A percentile compares a stretch with the other conserved stretches of the same genome.
These are phyloP conservation scores for Phaeotremella skinneri DNA, from an alignment of 768 basidiomycete genomes.

Conservation along the genomic window DNA sequence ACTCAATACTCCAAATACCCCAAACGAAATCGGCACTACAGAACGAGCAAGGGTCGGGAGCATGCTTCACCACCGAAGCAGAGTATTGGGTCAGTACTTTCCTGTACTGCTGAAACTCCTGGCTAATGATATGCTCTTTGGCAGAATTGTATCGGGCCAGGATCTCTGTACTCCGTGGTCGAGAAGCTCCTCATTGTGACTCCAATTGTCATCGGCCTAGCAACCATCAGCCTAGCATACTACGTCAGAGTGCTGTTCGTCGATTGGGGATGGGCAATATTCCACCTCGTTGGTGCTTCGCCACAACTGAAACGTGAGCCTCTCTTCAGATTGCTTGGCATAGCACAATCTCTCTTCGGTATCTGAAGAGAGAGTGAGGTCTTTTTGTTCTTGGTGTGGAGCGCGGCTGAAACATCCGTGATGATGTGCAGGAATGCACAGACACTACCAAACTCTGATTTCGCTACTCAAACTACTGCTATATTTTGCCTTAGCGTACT, in stretches of 20 bases:
- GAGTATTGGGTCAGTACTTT: constrained; percentile 1
- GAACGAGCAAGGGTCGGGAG: constrained; percentile 12
- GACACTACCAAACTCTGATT: constrained; percentile 38
- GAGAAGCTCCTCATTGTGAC: constrained; percentile 35
- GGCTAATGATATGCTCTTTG: neutral
- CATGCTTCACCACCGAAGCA: constrained; percentile 16
- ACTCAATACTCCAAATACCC: constrained; percentile 39
- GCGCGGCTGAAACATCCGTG: neutral
- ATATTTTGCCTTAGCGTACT: constrained; percentile 39
- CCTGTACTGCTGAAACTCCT: neutral
- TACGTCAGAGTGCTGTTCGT: constrained; percentile 19
- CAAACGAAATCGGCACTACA: constrained; percentile 33
- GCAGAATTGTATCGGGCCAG: constrained; percentile 31
- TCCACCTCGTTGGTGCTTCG: constrained; percentile 37
- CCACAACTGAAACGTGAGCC: constrained; percentile 37
- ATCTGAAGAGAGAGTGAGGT: no score
- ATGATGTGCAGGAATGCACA: constrained; percentile 24
- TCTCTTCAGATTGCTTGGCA: neutral
- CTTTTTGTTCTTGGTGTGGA: no score
- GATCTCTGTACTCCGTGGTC: constrained; percentile 28
- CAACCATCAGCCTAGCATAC: constrained; percentile 23
- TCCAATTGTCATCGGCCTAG: constrained; percentile 34
- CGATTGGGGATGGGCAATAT: constrained; percentile 41
- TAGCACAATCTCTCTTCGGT: neutral
- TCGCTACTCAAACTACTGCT: constrained; percentile 35